These are phyloP conservation scores for Diaporthe capsici DNA, from an alignment of 2,329 filamentous ascomycete species.

Conservation along the genomic window DNA sequence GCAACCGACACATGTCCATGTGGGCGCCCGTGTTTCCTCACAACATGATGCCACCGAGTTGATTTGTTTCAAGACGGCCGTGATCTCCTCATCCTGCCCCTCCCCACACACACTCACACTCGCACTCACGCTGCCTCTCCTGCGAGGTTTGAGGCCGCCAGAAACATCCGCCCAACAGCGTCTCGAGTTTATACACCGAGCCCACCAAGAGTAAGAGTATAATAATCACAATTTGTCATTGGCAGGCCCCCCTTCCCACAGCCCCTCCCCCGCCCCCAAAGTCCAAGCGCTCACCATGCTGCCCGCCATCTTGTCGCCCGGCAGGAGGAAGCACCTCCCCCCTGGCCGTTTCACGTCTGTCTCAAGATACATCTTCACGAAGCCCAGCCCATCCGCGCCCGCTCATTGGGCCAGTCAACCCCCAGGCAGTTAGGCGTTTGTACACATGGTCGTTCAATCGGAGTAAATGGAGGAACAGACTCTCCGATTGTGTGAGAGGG, in stretches of 20 bases:
- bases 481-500: neutral
- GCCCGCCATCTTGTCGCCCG: slow-evolving; percentile 4
- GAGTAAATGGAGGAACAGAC: slow-evolving; percentile 16
- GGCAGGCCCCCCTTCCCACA: neutral
- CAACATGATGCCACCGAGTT: slow-evolving; percentile 12
- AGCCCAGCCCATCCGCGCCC: neutral
- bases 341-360: slow-evolving; percentile 41
- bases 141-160: slow-evolving; percentile 20
- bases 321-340: neutral
- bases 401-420: slow-evolving; percentile 3
- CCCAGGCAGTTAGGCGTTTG: neutral
- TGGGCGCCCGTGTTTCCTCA: slow-evolving; percentile 30
- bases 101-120: neutral
- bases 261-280: neutral
- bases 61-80: slow-evolving; percentile 28
- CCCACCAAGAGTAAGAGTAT: neutral
- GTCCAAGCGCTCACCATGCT: slow-evolving; percentile 31
- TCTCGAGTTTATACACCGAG: slow-evolving; percentile 17
- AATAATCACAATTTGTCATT: slow-evolving; percentile 37
- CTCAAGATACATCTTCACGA: slow-evolving; percentile 35
- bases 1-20: slow-evolving; percentile 21
- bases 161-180: slow-evolving; percentile 25
- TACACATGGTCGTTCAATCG: neutral
- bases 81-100: slow-evolving; percentile 28
- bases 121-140: neutral